Evolutionary conservation across 768 basidiomycete genomes (phyloP), one percentile per base, ranked within the genome.

Genomic region (Rhodocollybia butyracea): DNA sequence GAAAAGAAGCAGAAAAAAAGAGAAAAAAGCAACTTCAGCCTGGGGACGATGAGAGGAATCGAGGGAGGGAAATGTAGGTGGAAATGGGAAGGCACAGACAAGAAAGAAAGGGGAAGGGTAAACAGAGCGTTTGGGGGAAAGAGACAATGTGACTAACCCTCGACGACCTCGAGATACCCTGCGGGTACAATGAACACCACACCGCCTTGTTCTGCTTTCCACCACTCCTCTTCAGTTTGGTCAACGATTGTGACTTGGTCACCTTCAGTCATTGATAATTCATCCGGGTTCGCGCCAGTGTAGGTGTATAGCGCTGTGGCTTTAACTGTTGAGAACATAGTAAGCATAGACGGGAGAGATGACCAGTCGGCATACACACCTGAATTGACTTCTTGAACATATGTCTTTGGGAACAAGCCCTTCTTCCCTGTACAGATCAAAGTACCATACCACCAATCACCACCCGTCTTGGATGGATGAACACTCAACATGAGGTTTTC

Each of bases 381-480:
- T 58, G 80, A 70, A 34, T 83, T 76, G 29, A 94, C 69, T 62
- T 81, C 79, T 61, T 91, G 83, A 11, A 96, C 88, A 63, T 96
- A 98, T 2, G 86, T 85, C 66, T 86, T 85, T 1, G 96, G 96
- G 83, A 98, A 92, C 74, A 95, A 84, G 1, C 97, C 97, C 31
- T 80, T 76, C 64, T 80, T 83, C 19, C 88, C 85, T 51, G 76
- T 81, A 53, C 76, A 82, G 30, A 85, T 70, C 15, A 81, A 67
- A 3, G 77, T 89, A 26, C 94, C 94, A 66, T 89, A 91, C 91
- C 93, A 96, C 97, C 97, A 98, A 59, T 93, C 91, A 36, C 89
- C 85, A 19, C 80, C 84, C 30, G 85, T 76, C 69, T 91, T 96
- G 17, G 94, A 91, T 0, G 94, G 93, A 69, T 96, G 82, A 11